Percentiles rank a stretch among this genome's conserved stretches.
phyloP scores from a whole-genome alignment of 805 yeast species.

The Saccharomycopsis fermentans region DNA sequence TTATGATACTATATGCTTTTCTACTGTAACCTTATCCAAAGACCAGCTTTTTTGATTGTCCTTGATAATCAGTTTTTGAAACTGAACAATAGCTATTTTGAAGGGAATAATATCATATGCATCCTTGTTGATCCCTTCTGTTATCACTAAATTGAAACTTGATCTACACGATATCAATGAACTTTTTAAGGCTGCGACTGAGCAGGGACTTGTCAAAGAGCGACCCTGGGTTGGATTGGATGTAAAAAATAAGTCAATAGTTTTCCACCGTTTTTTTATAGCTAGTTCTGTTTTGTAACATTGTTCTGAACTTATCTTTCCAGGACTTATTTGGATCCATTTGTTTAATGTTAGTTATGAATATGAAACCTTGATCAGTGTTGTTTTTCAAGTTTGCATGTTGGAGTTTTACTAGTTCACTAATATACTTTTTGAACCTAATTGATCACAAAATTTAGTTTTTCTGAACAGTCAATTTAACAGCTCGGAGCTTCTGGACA shows the following conservation, averaged over 20 bases:
- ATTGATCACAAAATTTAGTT: slow-evolving; percentile 35
- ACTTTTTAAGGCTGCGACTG: slow-evolving; percentile 75
- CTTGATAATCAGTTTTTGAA: slow-evolving; percentile 35
- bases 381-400: slow-evolving; percentile 45
- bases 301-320: slow-evolving; percentile 69
- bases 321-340: slow-evolving; percentile 57
- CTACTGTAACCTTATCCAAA: slow-evolving; percentile 10
- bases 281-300: slow-evolving; percentile 64
- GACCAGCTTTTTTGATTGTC: slow-evolving; percentile 10
- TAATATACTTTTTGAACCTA: slow-evolving; percentile 47
- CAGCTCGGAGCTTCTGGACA: slow-evolving; percentile 51
- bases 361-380: slow-evolving; percentile 44
- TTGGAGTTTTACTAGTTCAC: slow-evolving; percentile 57
- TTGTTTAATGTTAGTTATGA: slow-evolving; percentile 45
- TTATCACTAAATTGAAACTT: slow-evolving; percentile 44
- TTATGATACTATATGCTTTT: too few species aligned
- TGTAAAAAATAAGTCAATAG: slow-evolving; percentile 45
- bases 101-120: slow-evolving; percentile 71
- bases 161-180: slow-evolving; percentile 57
- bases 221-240: slow-evolving; percentile 33
- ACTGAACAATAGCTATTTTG: slow-evolving; percentile 55
- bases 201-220: slow-evolving; percentile 42
- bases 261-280: slow-evolving; percentile 70
- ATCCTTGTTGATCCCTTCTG: slow-evolving; percentile 40
- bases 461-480: slow-evolving; percentile 43